Conservation (phyloP, 1,284 basidiomycete genomes). For the Papiliotrema laurentii region DNA sequence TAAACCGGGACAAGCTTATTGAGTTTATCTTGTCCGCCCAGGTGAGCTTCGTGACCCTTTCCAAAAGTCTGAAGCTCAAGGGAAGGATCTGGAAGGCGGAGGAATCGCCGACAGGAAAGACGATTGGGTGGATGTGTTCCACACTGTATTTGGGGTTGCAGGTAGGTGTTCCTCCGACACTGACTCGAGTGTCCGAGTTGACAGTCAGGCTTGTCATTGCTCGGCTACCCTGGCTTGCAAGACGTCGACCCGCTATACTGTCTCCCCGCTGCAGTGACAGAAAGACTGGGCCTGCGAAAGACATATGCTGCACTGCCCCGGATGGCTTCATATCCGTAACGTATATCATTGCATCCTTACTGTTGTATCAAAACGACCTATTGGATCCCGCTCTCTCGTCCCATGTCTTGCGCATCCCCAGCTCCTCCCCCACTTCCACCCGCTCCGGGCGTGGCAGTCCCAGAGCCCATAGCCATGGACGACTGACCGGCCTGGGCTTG, state of each 20-base stretch:
- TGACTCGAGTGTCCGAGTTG: not conserved
- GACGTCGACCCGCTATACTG: constrained; percentile 93
- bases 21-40: constrained; percentile 85
- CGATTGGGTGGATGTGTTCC: constrained; percentile 93
- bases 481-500: constrained; percentile 55
- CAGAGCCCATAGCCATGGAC: constrained; percentile 39
- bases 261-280: constrained; percentile 78
- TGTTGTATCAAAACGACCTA: not conserved
- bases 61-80: not conserved
- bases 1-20: constrained; percentile 74
- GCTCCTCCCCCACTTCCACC: constrained; percentile 20
- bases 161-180: constrained; percentile 53
- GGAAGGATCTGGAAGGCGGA: constrained; percentile 78
- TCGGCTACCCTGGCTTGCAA: constrained; percentile 78
- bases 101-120: constrained; percentile 93
- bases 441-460: constrained; percentile 2
- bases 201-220: constrained; percentile 69
- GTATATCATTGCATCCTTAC: constrained; percentile 1
- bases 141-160: constrained; percentile 88
- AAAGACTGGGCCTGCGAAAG: constrained; percentile 56
- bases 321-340: constrained; percentile 1
- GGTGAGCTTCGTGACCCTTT: constrained; percentile 49
- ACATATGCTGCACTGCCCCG: constrained; percentile 32
- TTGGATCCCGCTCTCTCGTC: constrained; percentile 39
- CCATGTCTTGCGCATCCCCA: constrained; percentile 23